Evolutionary conservation across 257 asterid species (phyloP).

Genomic region (Nicotiana noctiflora): DNA sequence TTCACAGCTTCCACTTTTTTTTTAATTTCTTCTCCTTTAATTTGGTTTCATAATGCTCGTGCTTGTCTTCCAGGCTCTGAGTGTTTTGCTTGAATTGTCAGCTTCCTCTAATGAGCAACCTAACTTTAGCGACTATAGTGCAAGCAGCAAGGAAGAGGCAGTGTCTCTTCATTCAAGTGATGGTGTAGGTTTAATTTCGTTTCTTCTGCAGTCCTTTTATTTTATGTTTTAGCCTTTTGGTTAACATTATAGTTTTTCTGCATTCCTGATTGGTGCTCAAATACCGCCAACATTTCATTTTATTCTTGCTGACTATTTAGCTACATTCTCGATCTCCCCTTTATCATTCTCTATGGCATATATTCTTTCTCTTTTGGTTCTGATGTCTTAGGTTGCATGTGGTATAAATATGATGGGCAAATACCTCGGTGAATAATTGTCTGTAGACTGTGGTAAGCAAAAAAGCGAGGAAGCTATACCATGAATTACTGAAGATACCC

Average conservation of each 20-base stretch:
- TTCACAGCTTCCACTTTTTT: too few relatives aligned
- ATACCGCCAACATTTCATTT: background rate
- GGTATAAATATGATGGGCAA: background rate
- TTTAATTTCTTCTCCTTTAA: background rate
- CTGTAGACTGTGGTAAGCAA: background rate
- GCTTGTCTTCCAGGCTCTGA: conserved; percentile 59
- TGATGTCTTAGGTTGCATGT: background rate
- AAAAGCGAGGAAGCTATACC: background rate
- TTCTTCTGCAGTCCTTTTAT: conserved; percentile 2
- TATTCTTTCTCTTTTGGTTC: background rate
- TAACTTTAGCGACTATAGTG: conserved; percentile 21
- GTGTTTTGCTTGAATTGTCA: conserved; percentile 63
- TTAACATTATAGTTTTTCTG: background rate
- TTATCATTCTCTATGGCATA: background rate
- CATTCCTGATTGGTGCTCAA: background rate
- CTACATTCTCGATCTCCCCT: background rate
- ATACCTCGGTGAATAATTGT: background rate
- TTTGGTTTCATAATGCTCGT: conserved; percentile 2
- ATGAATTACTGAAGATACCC: background rate
- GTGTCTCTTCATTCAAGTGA: conserved; percentile 27
- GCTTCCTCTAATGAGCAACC: conserved; percentile 43
- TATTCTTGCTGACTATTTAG: background rate
- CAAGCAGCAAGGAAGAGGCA: conserved; percentile 32
- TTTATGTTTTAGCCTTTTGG: background rate
- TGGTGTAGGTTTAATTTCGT: conserved; percentile 37